A percentile compares a stretch with the other conserved stretches of the same genome.
Evolutionary conservation across 108 stramenopile genomes (phyloP).

Genomic region (Cylindrotheca closterium): DNA sequence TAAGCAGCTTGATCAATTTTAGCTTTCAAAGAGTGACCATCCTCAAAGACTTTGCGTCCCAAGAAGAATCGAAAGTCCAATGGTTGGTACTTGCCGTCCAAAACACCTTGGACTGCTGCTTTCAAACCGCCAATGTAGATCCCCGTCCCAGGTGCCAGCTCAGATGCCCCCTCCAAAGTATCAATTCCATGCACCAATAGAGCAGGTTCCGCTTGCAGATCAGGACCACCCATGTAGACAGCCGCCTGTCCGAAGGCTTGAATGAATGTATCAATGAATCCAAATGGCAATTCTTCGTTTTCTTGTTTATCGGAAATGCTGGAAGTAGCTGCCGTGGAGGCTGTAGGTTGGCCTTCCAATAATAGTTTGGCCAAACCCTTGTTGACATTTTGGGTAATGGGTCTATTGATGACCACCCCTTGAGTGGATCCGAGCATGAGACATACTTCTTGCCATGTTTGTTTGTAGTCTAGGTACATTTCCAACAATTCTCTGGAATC

Average conservation of each 20-base stretch:
- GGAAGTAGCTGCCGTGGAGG: slow-evolving; percentile 1
- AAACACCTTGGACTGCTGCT: slow-evolving; percentile 70
- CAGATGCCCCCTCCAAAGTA: slow-evolving; percentile 60
- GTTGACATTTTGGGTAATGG: slow-evolving; percentile 67
- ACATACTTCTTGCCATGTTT: slow-evolving; percentile 79
- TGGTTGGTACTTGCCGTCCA: slow-evolving; percentile 61
- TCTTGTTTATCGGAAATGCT: slow-evolving; percentile 8
- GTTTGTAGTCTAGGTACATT: slow-evolving; percentile 62
- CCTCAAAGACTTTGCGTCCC: slow-evolving; percentile 45
- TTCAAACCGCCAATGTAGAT: slow-evolving; percentile 71
- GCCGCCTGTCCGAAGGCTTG: slow-evolving; percentile 60
- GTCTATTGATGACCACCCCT: slow-evolving; percentile 69
- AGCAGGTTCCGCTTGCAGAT: slow-evolving; percentile 65
- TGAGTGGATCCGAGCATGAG: slow-evolving; percentile 44
- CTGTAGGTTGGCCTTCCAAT: slow-evolving; percentile 39
- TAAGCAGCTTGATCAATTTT: slow-evolving; percentile 51
- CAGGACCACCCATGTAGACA: slow-evolving; percentile 71
- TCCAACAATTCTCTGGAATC: slow-evolving; percentile 49
- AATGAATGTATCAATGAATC: slow-evolving; percentile 7
- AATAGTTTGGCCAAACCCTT: slow-evolving; percentile 57
- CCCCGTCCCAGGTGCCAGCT: slow-evolving; percentile 62
- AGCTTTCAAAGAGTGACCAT: slow-evolving; percentile 34
- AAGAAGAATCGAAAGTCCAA: slow-evolving; percentile 83
- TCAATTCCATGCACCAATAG: slow-evolving; percentile 64
- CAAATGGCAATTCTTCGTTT: slow-evolving; percentile 3